These are phyloP conservation scores for Helicosporidium sp. DNA, from an alignment of 139 green algal species.

Conservation along the genomic window DNA sequence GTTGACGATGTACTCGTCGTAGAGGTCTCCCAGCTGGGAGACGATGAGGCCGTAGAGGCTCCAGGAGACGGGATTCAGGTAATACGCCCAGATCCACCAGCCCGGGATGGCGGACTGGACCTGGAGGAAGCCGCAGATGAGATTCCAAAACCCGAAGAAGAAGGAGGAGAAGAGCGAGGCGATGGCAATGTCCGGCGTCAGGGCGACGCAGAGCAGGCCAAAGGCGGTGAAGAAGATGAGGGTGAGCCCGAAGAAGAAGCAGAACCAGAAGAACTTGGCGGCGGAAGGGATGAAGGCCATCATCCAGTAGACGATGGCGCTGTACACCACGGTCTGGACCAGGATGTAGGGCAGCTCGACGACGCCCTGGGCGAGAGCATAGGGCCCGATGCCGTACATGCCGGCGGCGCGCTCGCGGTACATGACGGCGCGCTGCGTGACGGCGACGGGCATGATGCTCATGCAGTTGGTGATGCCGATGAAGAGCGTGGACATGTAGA, in stretches of 20 bases:
- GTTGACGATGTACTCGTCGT: conserved; percentile 2
- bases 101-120: conserved; percentile 13
- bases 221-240: conserved; percentile 36
- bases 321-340: conserved; percentile 27
- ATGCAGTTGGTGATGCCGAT: conserved; percentile 22
- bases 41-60: conserved; percentile 15
- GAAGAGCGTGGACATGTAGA: conserved; percentile 33
- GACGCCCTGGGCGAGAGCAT: conserved; percentile 9
- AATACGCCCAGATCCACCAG: conserved; percentile 29
- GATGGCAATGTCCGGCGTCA: conserved; percentile 7
- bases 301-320: conserved; percentile 19
- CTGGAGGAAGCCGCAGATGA: conserved; percentile 29
- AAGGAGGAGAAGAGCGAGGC: conserved; percentile 8
- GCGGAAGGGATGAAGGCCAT: conserved; percentile 5
- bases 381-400: conserved; percentile 1
- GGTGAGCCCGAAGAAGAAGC: conserved; percentile 33
- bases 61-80: conserved; percentile 13
- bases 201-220: conserved; percentile 7
- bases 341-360: conserved; percentile 26
- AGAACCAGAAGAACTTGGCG: conserved; percentile 42
- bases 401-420: conserved; percentile 7
- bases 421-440: conserved; percentile 9
- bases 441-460: conserved; percentile 6
- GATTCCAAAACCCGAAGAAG: conserved; percentile 33
- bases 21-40: conserved; percentile 15